Base-by-base conservation (phyloP, 73 alveolate species). In the Paramecium pentaurelia region DNA sequence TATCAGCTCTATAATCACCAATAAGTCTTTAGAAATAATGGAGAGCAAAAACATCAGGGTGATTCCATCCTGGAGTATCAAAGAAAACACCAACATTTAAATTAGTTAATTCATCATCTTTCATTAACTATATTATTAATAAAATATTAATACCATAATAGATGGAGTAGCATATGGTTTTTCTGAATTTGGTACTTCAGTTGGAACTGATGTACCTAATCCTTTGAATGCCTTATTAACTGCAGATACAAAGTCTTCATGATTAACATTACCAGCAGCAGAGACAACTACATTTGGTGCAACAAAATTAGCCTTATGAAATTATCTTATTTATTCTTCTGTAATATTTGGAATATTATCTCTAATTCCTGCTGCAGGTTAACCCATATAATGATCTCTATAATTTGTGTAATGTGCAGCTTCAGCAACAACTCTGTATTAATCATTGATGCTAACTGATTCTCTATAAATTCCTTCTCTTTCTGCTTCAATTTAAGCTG, bases 81-180 rank as follows among this genome's bases (percentile, higher is more conserved):
- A 95, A 96, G 95, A 94, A 95, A 44, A 96, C 97, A 25, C 95
- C 97, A 49, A 95, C 97, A 93, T 96, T 96, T n/a, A 95, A 92
- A 95, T 96, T 96, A 44, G 88, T 54, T 96, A 96, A 93, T 89
- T 96, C 98, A 80, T 96, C 98, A 73, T 96, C 98, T 95, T 97
- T 95, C 93, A 96, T 83, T 88, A 86, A 60, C 77, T 60, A 25
- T 8, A 14, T 9, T 1, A 14, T 60, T 18, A 60, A 18, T 25
- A 60, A 11, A 27, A 60, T 27, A 9, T 8, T 1, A 60, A 27
- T 60, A 60, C 73, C 77, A 95, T 93, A 42, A 93, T 88, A 14
- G 98, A 92, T 47, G 97, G 97, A 87, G 92, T 95, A 94, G 71
- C 95, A 86, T 92, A 88, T 59, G 98, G 95, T 75, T 88, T 90